Percentiles rank a stretch among this genome's conserved stretches.
Evolutionary conservation across 371 early-diverging fungal genomes (phyloP).

Genomic region (Mortierella sp.): DNA sequence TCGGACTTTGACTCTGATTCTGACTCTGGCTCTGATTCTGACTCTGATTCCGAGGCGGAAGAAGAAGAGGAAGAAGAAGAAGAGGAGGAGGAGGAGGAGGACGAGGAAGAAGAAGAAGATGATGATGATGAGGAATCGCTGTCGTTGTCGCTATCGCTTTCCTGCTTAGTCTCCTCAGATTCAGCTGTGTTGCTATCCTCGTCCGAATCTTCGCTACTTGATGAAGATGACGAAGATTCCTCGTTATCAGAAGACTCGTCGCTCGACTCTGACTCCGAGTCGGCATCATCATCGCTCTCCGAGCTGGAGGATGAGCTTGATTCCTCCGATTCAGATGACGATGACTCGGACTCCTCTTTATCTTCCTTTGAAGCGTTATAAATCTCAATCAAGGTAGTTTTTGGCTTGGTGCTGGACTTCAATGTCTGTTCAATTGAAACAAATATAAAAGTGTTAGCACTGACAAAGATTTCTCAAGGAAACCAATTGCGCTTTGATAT

Average conservation of each 20-base stretch:
- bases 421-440: constrained; percentile 28
- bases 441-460: background rate
- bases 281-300: constrained; percentile 38
- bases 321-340: constrained; percentile 21
- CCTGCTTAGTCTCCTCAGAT: constrained; percentile 11
- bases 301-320: constrained; percentile 34
- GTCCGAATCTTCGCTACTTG: constrained; percentile 33
- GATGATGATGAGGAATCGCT: constrained; percentile 37
- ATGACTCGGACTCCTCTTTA: constrained; percentile 12
- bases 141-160: constrained; percentile 25
- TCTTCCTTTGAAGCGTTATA: constrained; percentile 23
- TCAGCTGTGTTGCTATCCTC: constrained; percentile 15
- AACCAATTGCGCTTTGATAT: background rate
- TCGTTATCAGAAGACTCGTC: constrained; percentile 20
- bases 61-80: constrained; percentile 35
- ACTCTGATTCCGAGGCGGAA: constrained; percentile 2
- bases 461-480: background rate
- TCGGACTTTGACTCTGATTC: no score
- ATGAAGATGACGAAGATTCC: constrained; percentile 30
- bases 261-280: constrained; percentile 36
- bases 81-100: constrained; percentile 16
- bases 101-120: constrained; percentile 42
- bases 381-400: constrained; percentile 41
- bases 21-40: no score
- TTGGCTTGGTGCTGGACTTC: constrained; percentile 45